Evolutionary conservation across 441 rosid genomes (phyloP).

Genomic region (Macaranga tanarius): DNA sequence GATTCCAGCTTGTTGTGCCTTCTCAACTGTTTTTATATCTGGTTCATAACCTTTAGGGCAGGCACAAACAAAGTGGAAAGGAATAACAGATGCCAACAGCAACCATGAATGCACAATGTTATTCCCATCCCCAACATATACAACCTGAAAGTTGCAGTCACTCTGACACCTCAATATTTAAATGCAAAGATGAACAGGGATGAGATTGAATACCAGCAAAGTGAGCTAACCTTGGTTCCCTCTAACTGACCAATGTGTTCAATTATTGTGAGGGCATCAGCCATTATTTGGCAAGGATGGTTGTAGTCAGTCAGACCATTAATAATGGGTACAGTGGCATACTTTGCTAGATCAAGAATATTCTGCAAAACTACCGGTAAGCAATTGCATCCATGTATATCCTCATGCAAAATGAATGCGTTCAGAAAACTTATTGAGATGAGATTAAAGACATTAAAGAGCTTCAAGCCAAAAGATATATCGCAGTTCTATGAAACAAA

Average conservation of each 20-base stretch:
- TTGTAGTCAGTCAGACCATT: constrained; percentile 94
- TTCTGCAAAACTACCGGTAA: constrained; percentile 49
- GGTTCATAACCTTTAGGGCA: constrained; percentile 96
- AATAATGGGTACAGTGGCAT: constrained; percentile 74
- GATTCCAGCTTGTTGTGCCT: constrained; percentile 71
- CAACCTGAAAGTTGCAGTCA: constrained; percentile 55
- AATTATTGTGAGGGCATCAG: constrained; percentile 96
- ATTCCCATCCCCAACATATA: constrained; percentile 97
- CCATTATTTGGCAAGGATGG: constrained; percentile 99
- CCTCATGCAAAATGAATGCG: constrained; percentile 1
- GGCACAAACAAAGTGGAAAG: constrained; percentile 93
- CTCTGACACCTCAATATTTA: not conserved
- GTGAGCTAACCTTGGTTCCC: constrained; percentile 72
- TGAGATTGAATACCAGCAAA: constrained; percentile 9
- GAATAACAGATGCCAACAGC: constrained; percentile 81
- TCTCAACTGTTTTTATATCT: constrained; percentile 70
- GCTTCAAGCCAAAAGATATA: not conserved
- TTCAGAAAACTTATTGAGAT: not conserved
- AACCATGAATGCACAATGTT: constrained; percentile 98
- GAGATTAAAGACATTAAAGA: not conserved
- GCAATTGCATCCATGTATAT: not conserved
- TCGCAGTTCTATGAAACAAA: not conserved
- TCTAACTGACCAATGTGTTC: constrained; percentile 84
- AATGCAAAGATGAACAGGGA: constrained; percentile 5
- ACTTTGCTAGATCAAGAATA: constrained; percentile 88